phyloP scores from a whole-genome alignment of 805 yeast species.

The Debaryomyces maramus region DNA sequence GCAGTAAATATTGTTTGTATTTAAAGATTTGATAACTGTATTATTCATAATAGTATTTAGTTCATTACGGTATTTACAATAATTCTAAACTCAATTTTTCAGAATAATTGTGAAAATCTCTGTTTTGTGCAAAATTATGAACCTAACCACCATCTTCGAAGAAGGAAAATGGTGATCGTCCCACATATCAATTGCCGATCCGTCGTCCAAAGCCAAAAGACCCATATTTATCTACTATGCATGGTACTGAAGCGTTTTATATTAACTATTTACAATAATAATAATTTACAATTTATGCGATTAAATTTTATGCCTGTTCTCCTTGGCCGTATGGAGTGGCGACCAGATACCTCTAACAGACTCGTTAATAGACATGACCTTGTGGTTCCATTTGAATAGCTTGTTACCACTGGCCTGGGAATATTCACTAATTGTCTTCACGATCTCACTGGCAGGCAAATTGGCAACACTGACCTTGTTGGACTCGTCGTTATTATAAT shows the following conservation, averaged over 20 bases:
- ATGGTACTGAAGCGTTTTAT: no score
- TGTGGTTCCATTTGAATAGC: conserved; percentile 63
- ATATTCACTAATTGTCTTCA: conserved; percentile 61
- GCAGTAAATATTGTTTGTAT: no score
- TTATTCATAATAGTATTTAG: conserved; percentile 1
- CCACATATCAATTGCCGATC: no score
- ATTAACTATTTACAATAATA: not conserved
- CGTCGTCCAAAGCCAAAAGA: no score
- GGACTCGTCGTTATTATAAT: conserved; percentile 32
- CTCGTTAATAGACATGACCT: conserved; percentile 73
- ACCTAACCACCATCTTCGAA: no score
- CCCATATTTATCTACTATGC: no score
- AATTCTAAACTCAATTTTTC: no score
- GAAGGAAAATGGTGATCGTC: no score
- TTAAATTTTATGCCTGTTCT: conserved; percentile 40
- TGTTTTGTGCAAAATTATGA: no score
- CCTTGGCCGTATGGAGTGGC: conserved; percentile 72
- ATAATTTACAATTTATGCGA: not conserved
- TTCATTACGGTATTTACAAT: not conserved
- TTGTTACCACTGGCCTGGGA: conserved; percentile 70
- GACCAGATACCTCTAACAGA: conserved; percentile 98
- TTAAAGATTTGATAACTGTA: no score
- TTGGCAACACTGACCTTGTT: conserved; percentile 79
- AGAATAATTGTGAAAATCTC: no score
- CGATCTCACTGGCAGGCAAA: conserved; percentile 59